phyloP scores from a whole-genome alignment of 2,329 filamentous ascomycete species.

The Talaromyces funiculosus region DNA sequence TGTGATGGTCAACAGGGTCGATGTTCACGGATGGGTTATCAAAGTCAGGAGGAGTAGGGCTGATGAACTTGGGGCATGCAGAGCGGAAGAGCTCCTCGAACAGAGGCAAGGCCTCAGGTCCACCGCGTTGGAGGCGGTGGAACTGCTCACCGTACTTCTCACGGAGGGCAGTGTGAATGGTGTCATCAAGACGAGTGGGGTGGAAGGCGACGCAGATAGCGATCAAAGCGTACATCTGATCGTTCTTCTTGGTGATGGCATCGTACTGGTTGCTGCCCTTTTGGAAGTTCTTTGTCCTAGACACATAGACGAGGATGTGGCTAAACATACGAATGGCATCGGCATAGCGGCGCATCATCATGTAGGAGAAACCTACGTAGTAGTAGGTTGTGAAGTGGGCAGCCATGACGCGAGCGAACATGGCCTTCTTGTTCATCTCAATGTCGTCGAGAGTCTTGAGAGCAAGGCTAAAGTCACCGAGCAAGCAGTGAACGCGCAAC shows the following conservation, averaged over 20 bases:
- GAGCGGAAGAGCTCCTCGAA: conserved; percentile 97
- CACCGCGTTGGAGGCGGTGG: conserved; percentile 90
- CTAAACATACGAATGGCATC: conserved; percentile 99
- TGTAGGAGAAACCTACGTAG: conserved; percentile 99
- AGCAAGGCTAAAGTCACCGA: conserved; percentile 96
- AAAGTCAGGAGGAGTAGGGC: conserved; percentile 92
- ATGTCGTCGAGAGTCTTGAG: conserved; percentile 99
- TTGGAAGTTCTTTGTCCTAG: conserved; percentile 99
- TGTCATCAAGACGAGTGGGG: conserved; percentile 94
- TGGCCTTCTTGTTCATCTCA: conserved; percentile 99
- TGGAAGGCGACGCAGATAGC: conserved; percentile 98
- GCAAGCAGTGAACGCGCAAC: conserved; percentile 87
- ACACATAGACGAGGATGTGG: conserved; percentile 98
- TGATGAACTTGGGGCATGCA: conserved; percentile 99
- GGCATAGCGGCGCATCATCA: conserved; percentile 99
- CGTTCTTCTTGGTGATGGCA: conserved; percentile 99
- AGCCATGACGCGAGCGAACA: conserved; percentile 99
- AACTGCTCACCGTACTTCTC: conserved; percentile 99
- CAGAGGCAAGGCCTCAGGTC: conserved; percentile 88
- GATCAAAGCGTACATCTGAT: conserved; percentile 99
- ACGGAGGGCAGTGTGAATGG: conserved; percentile 93
- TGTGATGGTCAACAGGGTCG: conserved; percentile 95
- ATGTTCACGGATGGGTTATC: conserved; percentile 94
- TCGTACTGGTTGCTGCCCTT: conserved; percentile 89
- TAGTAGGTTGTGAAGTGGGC: conserved; percentile 99